Evolutionary conservation across 768 basidiomycete species (phyloP), one percentile per base, ranked within the genome.

Genomic region (Tricholoma saponaceum): DNA sequence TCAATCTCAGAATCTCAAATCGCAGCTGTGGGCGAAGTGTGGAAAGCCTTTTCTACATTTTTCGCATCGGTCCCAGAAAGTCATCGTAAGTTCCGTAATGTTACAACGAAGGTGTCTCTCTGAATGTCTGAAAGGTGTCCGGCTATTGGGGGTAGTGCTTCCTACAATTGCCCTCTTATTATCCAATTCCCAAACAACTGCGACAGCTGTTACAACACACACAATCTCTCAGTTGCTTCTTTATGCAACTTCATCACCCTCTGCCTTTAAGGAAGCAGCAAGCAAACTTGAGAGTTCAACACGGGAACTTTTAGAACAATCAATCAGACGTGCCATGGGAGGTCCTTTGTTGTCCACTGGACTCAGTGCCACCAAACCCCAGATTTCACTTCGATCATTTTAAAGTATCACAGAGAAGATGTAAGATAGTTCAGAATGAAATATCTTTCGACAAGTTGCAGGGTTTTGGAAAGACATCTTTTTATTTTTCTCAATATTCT

Each of bases 241-340:
- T 1, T 86, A 91, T 57, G 94, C 94, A 0, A 80, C 88, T 0
- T 72, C 80, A 0, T 83, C 86, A 3, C 89, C 95, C 0, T 67
- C 74, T 4, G 82, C 88, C 12, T 98, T 98, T 81, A 93, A 91
- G 68, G 91, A 93, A 46, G 92, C 89, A 1, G 87, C 90, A 2
- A 79, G 75, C 8, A 84, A 80, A 50, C 76, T 98, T 20, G 85
- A 87, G 26, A 67, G 76, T 6, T 69, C 77, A 0, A 78, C 78
- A 5, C 75, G 85, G 46, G 84, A 86, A 50, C 71, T 81, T 22
- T 69, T 98, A 52, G 95, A 98, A 69, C 77, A 80, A 44, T 87
- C 89, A 0, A 82, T 97, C 51, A 81, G 95, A 59, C 85, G 86
- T 54, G 86, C 87, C 4, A 80, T 95, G 0, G 84, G 83, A 28